Conservation (phyloP, 768 basidiomycete genomes). For the Pholiota molesta region DNA sequence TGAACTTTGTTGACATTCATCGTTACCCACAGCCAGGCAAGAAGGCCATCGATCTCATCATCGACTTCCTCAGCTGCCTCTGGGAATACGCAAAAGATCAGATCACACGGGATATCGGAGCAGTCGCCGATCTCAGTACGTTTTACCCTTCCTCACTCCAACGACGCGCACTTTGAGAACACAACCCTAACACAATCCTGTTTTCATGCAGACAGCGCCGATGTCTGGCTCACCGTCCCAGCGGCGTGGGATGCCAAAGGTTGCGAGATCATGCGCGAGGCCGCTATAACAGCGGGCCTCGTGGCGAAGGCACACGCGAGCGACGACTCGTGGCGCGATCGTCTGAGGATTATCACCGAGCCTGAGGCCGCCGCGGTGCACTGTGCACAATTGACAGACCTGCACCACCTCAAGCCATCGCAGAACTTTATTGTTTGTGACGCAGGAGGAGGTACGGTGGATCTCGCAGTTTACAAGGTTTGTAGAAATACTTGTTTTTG, state of each 20-base stretch:
- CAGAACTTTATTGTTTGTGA: conserved; percentile 94
- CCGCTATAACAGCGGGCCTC: conserved; percentile 79
- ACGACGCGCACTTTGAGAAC: background rate
- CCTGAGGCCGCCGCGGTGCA: conserved; percentile 92
- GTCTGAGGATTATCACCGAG: conserved; percentile 81
- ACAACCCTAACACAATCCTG: too few relatives aligned
- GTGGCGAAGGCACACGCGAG: conserved; percentile 73
- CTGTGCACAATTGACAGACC: conserved; percentile 77
- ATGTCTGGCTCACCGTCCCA: conserved; percentile 86
- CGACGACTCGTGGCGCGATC: conserved; percentile 77
- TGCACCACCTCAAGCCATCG: conserved; percentile 77
- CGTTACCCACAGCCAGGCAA: conserved; percentile 62
- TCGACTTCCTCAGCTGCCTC: conserved; percentile 80
- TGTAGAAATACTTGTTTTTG: background rate
- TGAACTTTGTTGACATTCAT: background rate
- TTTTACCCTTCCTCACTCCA: background rate
- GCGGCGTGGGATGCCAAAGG: conserved; percentile 91
- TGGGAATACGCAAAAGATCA: conserved; percentile 89
- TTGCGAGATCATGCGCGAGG: conserved; percentile 84
- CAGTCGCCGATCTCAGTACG: conserved; percentile 80
- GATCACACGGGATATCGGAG: conserved; percentile 86
- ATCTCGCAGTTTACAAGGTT: conserved; percentile 63
- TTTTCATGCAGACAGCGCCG: conserved; percentile 64
- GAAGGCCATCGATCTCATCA: conserved; percentile 74
- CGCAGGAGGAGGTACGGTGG: conserved; percentile 83